Evolutionary conservation across 202 grass and related monocot species (phyloP), one percentile per base, ranked within the genome.

Genomic region (Dendrocalamus latiflorus): DNA sequence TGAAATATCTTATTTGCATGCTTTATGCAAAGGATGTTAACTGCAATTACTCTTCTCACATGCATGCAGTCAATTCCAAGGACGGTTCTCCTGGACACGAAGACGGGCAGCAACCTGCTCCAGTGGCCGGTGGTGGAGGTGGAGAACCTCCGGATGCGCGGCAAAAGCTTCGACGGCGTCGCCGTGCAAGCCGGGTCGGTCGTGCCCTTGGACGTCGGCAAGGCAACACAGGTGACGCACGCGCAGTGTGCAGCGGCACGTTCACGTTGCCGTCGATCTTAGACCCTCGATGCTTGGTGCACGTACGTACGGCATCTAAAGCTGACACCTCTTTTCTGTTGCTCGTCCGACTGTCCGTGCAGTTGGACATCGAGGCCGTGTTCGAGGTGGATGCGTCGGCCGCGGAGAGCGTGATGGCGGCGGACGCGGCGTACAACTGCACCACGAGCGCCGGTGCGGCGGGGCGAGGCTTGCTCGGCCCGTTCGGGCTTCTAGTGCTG

Each of bases 71-170:
- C 85, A 6, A 42, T 98, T 58, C 96, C 96, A 4, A 93, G 93
- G 75, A 90, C 93, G 6, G 49, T 98, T 48, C 74, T 89, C 14
- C 68, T 91, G 42, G 93, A 98, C 82, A 87, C 74, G 42, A 93
- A 92, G 82, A 98, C 93, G 1, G 91, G 93, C 25, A 92, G 34
- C 67, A 94, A 92, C 61, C 89, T 98, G 21, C 77, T 98, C n/a
- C 93, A 92, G 62, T 98, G 95, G 95, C 95, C 95, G 2, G 92
- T 98, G 48, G 93, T 95, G 57, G 95, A 98, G 82, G 85, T 95
- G 33, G 93, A 98, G 75, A 93, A 81, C 36, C 83, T 98, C 6
- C 89, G 96, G 15, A 78, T 86, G n/a, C n/a, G n/a, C 48, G 15
- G n/a, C n/a, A n/a, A n/a, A n/a, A n/a, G n/a, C n/a, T n/a, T n/a